Evolutionary conservation across 441 rosid genomes (phyloP).

Genomic region (Populus tomentosa): DNA sequence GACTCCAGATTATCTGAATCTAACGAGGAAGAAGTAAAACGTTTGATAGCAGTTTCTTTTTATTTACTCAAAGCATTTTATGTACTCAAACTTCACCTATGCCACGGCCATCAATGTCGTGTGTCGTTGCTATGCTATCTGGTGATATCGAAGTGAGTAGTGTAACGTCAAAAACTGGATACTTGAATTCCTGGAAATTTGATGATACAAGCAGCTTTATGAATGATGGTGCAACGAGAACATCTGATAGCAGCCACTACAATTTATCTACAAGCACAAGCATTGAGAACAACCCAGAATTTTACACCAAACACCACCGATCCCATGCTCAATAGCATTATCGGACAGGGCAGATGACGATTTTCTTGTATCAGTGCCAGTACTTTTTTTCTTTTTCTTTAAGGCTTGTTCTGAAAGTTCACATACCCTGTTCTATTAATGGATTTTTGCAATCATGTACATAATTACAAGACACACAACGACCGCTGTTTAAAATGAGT

Average conservation of each 20-base stretch:
- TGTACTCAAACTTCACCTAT: slow-evolving; percentile 67
- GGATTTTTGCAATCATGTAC: background rate
- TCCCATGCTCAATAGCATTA: slow-evolving; percentile 23
- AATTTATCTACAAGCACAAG: slow-evolving; percentile 22
- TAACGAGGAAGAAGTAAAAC: slow-evolving; percentile 41
- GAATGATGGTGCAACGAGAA: slow-evolving; percentile 18
- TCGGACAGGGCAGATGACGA: slow-evolving; percentile 32
- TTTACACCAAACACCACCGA: background rate
- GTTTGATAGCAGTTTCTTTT: slow-evolving; percentile 47
- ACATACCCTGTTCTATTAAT: background rate
- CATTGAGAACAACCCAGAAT: slow-evolving; percentile 4
- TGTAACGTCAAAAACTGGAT: slow-evolving; percentile 49
- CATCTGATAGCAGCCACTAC: slow-evolving; percentile 11
- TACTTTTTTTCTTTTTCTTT: background rate
- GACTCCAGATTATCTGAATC: slow-evolving; percentile 41
- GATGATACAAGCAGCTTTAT: slow-evolving; percentile 38
- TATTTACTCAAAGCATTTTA: slow-evolving; percentile 7
- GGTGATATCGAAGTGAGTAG: slow-evolving; percentile 52
- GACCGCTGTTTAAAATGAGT: background rate
- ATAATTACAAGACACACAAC: background rate
- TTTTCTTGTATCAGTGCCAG: background rate
- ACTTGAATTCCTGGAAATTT: slow-evolving; percentile 44
- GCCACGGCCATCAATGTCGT: slow-evolving; percentile 61
- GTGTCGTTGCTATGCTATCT: slow-evolving; percentile 61
- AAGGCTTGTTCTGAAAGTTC: background rate